phyloP scores from a whole-genome alignment of 768 basidiomycete species.

The Chalciporus chontae region DNA sequence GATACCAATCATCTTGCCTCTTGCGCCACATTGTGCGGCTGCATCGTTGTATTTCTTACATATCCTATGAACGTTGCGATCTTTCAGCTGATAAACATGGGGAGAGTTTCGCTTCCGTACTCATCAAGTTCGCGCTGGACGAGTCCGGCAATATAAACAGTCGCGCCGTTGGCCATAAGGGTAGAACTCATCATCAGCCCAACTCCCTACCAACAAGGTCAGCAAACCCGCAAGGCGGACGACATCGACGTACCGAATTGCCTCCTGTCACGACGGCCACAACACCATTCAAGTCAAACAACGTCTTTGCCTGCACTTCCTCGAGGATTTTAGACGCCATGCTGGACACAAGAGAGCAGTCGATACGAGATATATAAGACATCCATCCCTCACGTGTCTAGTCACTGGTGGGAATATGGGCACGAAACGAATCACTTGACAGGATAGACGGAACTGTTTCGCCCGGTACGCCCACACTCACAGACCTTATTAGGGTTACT shows the following conservation, averaged over 20 bases:
- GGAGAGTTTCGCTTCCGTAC: slow-evolving; percentile 15
- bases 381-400: background rate
- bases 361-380: background rate
- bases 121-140: slow-evolving; percentile 39
- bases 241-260: slow-evolving; percentile 19
- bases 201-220: slow-evolving; percentile 35
- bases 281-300: slow-evolving; percentile 43
- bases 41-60: slow-evolving; percentile 37
- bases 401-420: background rate
- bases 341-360: background rate
- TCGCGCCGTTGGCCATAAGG: slow-evolving; percentile 45
- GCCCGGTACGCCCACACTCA: no score
- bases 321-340: slow-evolving; percentile 22
- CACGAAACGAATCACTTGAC: no score
- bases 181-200: slow-evolving; percentile 49
- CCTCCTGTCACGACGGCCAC: slow-evolving; percentile 47
- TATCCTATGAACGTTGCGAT: slow-evolving; percentile 20
- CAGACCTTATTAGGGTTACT: no score
- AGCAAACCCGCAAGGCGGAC: slow-evolving; percentile 22
- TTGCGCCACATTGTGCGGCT: slow-evolving; percentile 22
- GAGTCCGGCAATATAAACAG: slow-evolving; percentile 46
- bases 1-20: slow-evolving; percentile 39
- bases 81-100: background rate
- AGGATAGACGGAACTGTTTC: no score
- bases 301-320: slow-evolving; percentile 32